phyloP scores from a whole-genome alignment of 345 rosid species.

The Citrus maxima region DNA sequence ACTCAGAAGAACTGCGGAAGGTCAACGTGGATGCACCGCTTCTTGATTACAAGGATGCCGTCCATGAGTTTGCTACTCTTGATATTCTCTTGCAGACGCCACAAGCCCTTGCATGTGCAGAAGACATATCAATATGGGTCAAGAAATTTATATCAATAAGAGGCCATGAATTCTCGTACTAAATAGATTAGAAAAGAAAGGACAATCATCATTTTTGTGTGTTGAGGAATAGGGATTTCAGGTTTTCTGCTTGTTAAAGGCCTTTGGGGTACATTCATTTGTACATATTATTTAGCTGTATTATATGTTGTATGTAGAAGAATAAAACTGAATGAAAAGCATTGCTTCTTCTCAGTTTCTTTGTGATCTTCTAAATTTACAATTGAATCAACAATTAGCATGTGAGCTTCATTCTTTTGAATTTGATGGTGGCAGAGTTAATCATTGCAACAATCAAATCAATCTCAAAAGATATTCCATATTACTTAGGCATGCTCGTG shows the following conservation, averaged over 20 bases:
- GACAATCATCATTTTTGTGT: background rate
- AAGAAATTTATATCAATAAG: slow-evolving; percentile 83
- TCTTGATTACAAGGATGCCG: slow-evolving; percentile 90
- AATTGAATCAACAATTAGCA: background rate
- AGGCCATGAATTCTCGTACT: slow-evolving; percentile 91
- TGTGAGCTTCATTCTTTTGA: background rate
- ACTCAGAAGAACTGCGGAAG: slow-evolving; percentile 83
- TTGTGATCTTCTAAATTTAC: background rate
- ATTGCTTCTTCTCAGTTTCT: background rate
- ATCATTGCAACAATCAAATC: background rate
- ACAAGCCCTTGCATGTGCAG: slow-evolving; percentile 82
- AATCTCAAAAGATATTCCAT: background rate
- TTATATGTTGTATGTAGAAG: slow-evolving; percentile 6
- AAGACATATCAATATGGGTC: slow-evolving; percentile 88
- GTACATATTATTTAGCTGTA: slow-evolving; percentile 20
- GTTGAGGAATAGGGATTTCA: background rate
- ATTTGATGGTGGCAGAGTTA: background rate
- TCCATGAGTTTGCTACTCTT: slow-evolving; percentile 94
- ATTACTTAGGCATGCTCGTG: background rate
- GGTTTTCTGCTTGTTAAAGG: background rate
- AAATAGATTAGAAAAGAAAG: slow-evolving; percentile 10
- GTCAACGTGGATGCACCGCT: slow-evolving; percentile 90
- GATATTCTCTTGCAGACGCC: slow-evolving; percentile 87
- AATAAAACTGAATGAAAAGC: slow-evolving; percentile 8
- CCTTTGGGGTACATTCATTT: slow-evolving; percentile 3